Evolutionary conservation across 192 early-diverging fungal species (phyloP), one percentile per base, ranked within the genome.

Genomic region (Backusella circina): DNA sequence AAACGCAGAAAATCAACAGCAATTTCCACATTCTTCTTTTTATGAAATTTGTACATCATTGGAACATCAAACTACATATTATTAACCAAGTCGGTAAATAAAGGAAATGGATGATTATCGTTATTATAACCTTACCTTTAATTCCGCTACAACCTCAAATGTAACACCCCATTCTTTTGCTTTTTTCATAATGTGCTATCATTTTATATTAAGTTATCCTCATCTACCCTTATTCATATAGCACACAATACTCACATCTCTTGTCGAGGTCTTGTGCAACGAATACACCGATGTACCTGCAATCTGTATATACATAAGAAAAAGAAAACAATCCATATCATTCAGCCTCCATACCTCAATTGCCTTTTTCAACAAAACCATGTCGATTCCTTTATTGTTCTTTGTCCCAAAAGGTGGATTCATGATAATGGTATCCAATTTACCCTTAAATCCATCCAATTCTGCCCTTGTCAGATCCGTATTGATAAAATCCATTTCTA

Each of bases 391-490:
- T 71, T 90, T 91, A 78, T 90, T 90, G 37, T 70, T 70, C 71
- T 91, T 94, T 2, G 93, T 94, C 21, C 93, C 93, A 80, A 94
- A 94, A 0, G 93, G 93, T 78, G 93, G 93, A 79, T 94, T 94
- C 86, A 92, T 90, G 21, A 94, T 76, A 50, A 93, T 90, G n/a
- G 91, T 93, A 82, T 94, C 93, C 37, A 93, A 84, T 73, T 82
- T 82, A 4, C 76, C 78, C 30, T 76, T 77, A 82, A 90, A 88
- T 33, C 82, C 70, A 23, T 81, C 76, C 5, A 88, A 72, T 33
- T 76, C 57, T 74, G 84, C 74, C 21, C 71, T 61, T 13, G 70
- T 65, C 3, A 93, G 65, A 69, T 88, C 87, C 18, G 83, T 85
- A 13, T 87, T 83, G 16, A 92, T 78, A 77, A 94, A 88, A 68